Evolutionary conservation across 23 red algal species (phyloP), one percentile per base, ranked within the genome.

Genomic region (Chondrus crispus): DNA sequence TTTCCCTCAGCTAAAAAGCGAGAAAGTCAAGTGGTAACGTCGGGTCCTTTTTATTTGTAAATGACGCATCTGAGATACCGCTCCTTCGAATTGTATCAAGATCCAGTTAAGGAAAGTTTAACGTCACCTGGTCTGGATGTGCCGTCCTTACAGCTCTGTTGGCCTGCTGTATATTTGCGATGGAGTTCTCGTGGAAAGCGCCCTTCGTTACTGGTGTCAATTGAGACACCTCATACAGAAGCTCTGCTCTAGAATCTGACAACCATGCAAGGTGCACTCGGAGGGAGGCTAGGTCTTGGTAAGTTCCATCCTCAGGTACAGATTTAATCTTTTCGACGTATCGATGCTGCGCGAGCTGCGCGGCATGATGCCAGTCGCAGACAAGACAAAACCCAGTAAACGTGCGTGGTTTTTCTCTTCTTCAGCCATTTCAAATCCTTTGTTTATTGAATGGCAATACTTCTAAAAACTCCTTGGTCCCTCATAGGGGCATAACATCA

Each of bases 221-320:
- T 60, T 83, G 50, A 57, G 78, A 60, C 1, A 83, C 33, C 32
- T 83, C 78, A 52, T 60, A 83, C 7, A 83, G 78, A 29, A 11
- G 57, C 10, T 83, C 78, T 28, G 78, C 11, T 20, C 78, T 10
- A 38, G 78, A 60, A 38, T 83, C 57, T 24, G 78, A 24, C 28
- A 83, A 1, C 78, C 78, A 60, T 19, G 78, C 78, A 60, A 54
- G 45, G 26, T 83, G 55, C 78, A 83, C 57, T 8, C 78, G 78
- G 0, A 62, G 29, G 40, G 52, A 60, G 20, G 45, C 8, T 22
- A 83, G 57, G 22, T 24, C 46, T 58, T 60, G 24, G 22, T 18
- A 83, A 22, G 10, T 35, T 47, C 6, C 78, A 1, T 53, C 13
- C 24, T 14, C 40, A 26, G 46, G 78, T 40, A 83, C 45, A 24